Percentiles rank a stretch among this genome's conserved stretches.
phyloP scores from a whole-genome alignment of 495 filamentous ascomycete genomes.

The Penicillium coffeae region DNA sequence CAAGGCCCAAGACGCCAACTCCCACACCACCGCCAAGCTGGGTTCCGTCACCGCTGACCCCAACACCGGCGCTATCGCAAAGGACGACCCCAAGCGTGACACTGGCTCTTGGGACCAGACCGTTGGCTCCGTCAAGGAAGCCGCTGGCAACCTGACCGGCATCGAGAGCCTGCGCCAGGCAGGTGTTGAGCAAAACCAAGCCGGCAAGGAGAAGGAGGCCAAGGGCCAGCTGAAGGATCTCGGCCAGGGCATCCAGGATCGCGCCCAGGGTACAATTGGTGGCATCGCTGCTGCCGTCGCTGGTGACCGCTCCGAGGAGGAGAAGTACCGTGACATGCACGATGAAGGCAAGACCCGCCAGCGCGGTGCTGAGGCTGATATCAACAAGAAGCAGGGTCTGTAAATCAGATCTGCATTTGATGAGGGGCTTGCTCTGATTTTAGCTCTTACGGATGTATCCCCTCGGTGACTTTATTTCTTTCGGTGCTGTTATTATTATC shows the following conservation, averaged over 20 bases:
- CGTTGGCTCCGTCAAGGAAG: constrained; percentile 78
- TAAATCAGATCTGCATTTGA: constrained; percentile 4
- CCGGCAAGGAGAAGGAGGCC: constrained; percentile 79
- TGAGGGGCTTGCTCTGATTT: background rate
- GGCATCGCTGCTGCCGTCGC: constrained; percentile 63
- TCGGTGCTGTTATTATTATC: background rate
- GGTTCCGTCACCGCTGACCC: constrained; percentile 63
- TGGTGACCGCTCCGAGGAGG: constrained; percentile 63
- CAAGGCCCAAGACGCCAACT: constrained; percentile 60
- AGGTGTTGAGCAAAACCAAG: constrained; percentile 72
- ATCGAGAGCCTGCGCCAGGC: constrained; percentile 67
- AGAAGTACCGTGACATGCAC: constrained; percentile 61
- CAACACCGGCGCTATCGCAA: constrained; percentile 63
- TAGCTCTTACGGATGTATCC: too few relatives aligned
- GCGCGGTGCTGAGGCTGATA: constrained; percentile 78
- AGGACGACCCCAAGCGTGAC: constrained; percentile 68
- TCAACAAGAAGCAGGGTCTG: constrained; percentile 59
- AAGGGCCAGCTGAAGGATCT: constrained; percentile 77
- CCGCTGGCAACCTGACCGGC: constrained; percentile 70
- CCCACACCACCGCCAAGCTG: constrained; percentile 61
- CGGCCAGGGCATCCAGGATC: constrained; percentile 65
- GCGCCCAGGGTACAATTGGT: constrained; percentile 69
- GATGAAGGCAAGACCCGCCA: constrained; percentile 84
- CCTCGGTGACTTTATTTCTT: too few relatives aligned
- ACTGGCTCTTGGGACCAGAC: constrained; percentile 83